phyloP scores from a whole-genome alignment of 2,329 filamentous ascomycete genomes.

The Ophiostoma ips region DNA sequence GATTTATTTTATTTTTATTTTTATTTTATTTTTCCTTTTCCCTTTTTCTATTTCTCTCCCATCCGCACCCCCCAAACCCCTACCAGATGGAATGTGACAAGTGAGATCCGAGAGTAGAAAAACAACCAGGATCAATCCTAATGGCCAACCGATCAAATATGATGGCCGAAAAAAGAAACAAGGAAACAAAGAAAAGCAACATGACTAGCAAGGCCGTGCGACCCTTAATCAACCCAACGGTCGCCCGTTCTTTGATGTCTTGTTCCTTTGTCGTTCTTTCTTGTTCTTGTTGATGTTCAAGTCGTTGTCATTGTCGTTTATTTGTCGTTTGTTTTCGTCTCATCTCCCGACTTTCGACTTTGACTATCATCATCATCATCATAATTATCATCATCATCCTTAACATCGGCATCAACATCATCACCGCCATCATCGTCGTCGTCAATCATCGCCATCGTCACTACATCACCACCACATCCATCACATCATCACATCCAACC shows the following conservation, averaged over 20 bases:
- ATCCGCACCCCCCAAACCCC: too few species aligned
- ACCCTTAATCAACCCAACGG: neutral
- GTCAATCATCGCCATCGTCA: neutral
- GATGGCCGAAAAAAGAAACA: neutral
- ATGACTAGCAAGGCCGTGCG: neutral
- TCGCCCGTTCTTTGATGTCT: neutral
- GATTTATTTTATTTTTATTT: too few species aligned
- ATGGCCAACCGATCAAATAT: too few species aligned
- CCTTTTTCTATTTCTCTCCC: too few species aligned
- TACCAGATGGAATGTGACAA: neutral
- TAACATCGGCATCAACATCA: neutral
- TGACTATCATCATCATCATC: neutral
- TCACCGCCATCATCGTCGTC: neutral
- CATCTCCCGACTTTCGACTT: neutral
- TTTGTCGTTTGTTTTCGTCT: neutral
- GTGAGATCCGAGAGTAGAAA: constrained; percentile 1
- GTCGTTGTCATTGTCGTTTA: neutral
- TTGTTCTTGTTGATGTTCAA: too few species aligned
- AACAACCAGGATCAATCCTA: neutral
- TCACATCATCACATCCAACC: too few species aligned
- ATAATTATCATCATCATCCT: neutral
- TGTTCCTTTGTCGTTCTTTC: too few species aligned
- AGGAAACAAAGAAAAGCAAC: neutral
- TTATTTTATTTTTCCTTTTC: too few species aligned
- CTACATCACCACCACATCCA: neutral